Percentiles rank a stretch among this genome's conserved stretches.
Evolutionary conservation across 2,329 filamentous ascomycete species (phyloP).

Genomic region (Diaporthe citriasiana): DNA sequence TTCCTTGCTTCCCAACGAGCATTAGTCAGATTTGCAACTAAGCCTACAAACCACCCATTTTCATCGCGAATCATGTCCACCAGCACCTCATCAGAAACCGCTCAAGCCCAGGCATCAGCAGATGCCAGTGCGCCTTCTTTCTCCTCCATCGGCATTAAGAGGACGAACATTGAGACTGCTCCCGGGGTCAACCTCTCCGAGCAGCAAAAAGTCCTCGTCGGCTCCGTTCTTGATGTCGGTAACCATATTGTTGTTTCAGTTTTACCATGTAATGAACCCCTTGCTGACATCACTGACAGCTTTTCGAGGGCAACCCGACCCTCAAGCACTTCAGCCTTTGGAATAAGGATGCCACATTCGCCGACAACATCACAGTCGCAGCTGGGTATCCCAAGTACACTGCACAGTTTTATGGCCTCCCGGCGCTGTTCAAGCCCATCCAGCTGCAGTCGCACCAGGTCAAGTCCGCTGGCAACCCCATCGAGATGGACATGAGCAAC

Average conservation of each 20-base stretch:
- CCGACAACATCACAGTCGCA: conserved; percentile 71
- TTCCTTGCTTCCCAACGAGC: background rate
- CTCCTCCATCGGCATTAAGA: conserved; percentile 60
- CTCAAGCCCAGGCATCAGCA: conserved; percentile 46
- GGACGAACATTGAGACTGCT: conserved; percentile 66
- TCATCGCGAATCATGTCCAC: conserved; percentile 48
- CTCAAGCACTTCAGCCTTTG: conserved; percentile 72
- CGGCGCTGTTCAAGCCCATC: conserved; percentile 70
- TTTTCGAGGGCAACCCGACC: conserved; percentile 72
- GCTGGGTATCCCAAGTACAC: conserved; percentile 65
- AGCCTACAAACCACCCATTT: background rate
- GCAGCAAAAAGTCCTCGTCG: conserved; percentile 68
- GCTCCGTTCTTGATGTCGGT: conserved; percentile 69
- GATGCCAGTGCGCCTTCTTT: conserved; percentile 44
- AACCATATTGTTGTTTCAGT: background rate
- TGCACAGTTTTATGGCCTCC: conserved; percentile 70
- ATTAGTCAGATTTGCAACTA: background rate
- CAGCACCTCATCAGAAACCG: conserved; percentile 48
- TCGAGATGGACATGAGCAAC: conserved; percentile 63
- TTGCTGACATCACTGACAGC: conserved; percentile 49
- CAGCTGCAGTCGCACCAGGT: conserved; percentile 68
- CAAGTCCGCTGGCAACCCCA: conserved; percentile 69
- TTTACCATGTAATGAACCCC: background rate
- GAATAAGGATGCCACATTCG: conserved; percentile 69
- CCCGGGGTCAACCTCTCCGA: conserved; percentile 64